Percentiles rank a stretch among this genome's conserved stretches.
Conservation (phyloP, 2,329 filamentous ascomycete species). For the Diaporthe humulicola region DNA sequence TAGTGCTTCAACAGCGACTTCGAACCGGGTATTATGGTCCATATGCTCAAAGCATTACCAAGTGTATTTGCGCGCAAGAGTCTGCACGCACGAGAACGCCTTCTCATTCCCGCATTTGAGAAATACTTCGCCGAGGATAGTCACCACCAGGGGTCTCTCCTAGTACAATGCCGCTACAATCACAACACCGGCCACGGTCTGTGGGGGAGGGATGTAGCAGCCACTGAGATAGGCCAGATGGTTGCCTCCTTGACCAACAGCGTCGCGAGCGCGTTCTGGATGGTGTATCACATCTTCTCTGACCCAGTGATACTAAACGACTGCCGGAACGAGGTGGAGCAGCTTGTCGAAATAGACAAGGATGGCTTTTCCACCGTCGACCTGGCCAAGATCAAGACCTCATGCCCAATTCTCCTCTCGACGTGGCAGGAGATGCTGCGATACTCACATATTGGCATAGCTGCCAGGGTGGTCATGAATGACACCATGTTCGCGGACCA, state of each 20-base stretch:
- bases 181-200: conserved; percentile 47
- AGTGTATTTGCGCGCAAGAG: neutral
- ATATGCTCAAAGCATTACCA: conserved; percentile 20
- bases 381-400: conserved; percentile 47
- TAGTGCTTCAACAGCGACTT: neutral
- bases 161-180: conserved; percentile 35
- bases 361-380: conserved; percentile 41
- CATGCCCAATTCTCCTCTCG: conserved; percentile 53
- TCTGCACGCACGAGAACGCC: conserved; percentile 2
- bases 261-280: conserved; percentile 54
- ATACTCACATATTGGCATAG: conserved; percentile 49
- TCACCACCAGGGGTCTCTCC: conserved; percentile 6
- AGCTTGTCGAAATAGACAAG: neutral
- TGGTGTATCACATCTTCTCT: conserved; percentile 53
- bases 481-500: conserved; percentile 19
- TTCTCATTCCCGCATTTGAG: conserved; percentile 15
- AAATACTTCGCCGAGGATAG: neutral
- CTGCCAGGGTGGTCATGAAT: conserved; percentile 33
- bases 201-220: conserved; percentile 49
- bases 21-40: conserved; percentile 3
- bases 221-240: conserved; percentile 52
- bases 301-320: conserved; percentile 46
- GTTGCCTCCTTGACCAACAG: conserved; percentile 55
- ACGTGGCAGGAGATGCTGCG: conserved; percentile 56
- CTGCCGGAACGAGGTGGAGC: conserved; percentile 43